These are phyloP conservation scores for Raffaelea albimanens DNA, from an alignment of 2,329 filamentous ascomycete genomes.

Conservation along the genomic window DNA sequence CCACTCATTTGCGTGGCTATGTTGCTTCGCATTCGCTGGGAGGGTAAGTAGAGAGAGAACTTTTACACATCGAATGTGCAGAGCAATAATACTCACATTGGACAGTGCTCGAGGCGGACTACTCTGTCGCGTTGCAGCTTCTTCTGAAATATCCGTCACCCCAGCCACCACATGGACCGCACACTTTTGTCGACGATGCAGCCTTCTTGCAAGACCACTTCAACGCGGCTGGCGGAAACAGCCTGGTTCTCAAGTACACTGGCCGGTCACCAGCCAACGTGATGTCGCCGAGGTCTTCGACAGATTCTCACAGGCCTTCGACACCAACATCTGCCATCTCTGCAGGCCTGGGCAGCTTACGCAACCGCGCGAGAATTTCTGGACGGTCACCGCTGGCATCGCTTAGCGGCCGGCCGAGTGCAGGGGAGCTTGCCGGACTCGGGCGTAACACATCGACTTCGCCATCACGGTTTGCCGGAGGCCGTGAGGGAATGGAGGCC, in stretches of 20 bases:
- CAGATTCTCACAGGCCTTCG: slow-evolving; percentile 4
- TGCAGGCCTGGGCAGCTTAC: slow-evolving; percentile 23
- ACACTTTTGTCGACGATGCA: slow-evolving; percentile 80
- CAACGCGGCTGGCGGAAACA: slow-evolving; percentile 48
- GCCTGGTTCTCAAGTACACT: slow-evolving; percentile 64
- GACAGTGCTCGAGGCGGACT: slow-evolving; percentile 80
- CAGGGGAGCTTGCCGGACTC: background rate
- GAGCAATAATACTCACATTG: too few relatives aligned
- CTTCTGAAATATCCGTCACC: slow-evolving; percentile 76
- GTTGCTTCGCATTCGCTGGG: slow-evolving; percentile 85
- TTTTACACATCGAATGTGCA: too few relatives aligned
- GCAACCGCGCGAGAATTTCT: slow-evolving; percentile 28
- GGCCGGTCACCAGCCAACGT: slow-evolving; percentile 27
- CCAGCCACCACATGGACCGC: slow-evolving; percentile 51
- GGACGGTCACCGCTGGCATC: slow-evolving; percentile 31
- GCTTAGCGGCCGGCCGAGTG: background rate
- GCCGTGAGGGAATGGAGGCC: slow-evolving; percentile 54
- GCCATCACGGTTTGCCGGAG: slow-evolving; percentile 39
- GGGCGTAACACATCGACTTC: slow-evolving; percentile 18
- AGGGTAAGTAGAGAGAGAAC: slow-evolving; percentile 56
- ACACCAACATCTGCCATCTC: slow-evolving; percentile 7
- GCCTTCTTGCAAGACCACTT: slow-evolving; percentile 62
- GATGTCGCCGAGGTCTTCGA: background rate
- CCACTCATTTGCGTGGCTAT: slow-evolving; percentile 91
- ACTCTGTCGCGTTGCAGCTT: slow-evolving; percentile 72